Evolutionary conservation across 352 stramenopile species (phyloP).

Genomic region (Pythium coloratum): DNA sequence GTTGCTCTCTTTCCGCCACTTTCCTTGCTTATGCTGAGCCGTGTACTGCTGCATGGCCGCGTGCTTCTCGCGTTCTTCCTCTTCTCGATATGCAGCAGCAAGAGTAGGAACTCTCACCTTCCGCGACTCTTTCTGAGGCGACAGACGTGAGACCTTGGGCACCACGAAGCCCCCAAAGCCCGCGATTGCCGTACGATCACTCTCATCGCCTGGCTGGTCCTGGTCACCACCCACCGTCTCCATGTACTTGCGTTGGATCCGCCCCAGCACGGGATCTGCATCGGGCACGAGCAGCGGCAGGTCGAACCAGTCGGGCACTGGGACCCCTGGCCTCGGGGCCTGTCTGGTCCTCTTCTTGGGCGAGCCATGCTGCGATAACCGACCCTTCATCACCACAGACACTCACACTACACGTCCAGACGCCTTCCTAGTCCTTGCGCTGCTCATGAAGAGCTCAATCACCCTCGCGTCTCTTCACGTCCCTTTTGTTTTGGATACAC

Average conservation of each 20-base stretch:
- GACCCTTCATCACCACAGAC: not conserved
- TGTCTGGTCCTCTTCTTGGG: not conserved
- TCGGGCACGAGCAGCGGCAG: constrained; percentile 59
- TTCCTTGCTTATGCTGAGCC: not conserved
- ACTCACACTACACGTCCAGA: not conserved
- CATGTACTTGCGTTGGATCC: constrained; percentile 41
- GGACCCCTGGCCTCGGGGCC: constrained; percentile 6
- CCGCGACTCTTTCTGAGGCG: constrained; percentile 20
- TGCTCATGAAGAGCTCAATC: not conserved
- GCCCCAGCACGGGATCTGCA: constrained; percentile 33
- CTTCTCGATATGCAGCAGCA: constrained; percentile 4
- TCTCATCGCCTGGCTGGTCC: not conserved
- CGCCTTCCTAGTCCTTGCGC: not conserved
- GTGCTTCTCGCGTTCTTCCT: constrained; percentile 9
- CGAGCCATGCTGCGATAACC: constrained; percentile 1
- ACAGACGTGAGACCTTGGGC: constrained; percentile 56
- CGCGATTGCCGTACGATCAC: not conserved
- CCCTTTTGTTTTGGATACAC: not conserved
- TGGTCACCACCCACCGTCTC: constrained; percentile 3
- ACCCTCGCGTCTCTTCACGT: constrained; percentile 1
- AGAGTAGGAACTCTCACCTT: not conserved
- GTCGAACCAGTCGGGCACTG: constrained; percentile 61
- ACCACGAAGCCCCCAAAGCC: constrained; percentile 12
- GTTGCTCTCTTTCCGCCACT: constrained; percentile 17
- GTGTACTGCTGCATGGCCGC: constrained; percentile 15